Percentiles rank a stretch among this genome's conserved stretches.
Conservation (phyloP, 2,329 filamentous ascomycete genomes). For the Fusarium ambrosium region DNA sequence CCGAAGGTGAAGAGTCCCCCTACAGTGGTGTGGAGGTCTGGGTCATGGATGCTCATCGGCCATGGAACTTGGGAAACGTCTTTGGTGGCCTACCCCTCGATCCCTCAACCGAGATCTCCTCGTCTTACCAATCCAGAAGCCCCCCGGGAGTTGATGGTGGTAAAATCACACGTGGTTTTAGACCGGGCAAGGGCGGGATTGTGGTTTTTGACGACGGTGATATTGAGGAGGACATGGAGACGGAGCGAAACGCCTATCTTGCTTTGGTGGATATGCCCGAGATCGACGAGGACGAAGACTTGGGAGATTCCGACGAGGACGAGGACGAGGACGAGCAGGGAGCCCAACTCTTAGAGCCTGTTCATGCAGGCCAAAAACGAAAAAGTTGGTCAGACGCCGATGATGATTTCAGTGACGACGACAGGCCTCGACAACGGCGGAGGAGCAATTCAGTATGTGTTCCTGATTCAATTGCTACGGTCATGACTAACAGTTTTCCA, state of each 20-base stretch:
- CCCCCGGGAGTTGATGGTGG: conserved; percentile 79
- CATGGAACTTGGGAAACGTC: conserved; percentile 95
- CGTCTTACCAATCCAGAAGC: conserved; percentile 64
- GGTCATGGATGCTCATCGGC: conserved; percentile 90
- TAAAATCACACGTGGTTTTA: conserved; percentile 78
- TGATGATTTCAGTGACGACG: conserved; percentile 79
- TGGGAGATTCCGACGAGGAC: conserved; percentile 69
- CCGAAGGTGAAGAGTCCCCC: conserved; percentile 74
- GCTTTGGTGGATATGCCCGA: conserved; percentile 93
- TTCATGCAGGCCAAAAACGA: conserved; percentile 74
- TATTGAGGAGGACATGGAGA: conserved; percentile 83
- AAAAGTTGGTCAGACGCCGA: conserved; percentile 83
- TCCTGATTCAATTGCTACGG: neutral
- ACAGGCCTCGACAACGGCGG: conserved; percentile 82
- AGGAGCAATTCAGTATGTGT: conserved; percentile 86
- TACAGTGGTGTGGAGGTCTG: conserved; percentile 93
- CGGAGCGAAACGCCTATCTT: conserved; percentile 85
- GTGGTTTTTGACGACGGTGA: conserved; percentile 97
- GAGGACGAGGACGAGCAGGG: conserved; percentile 69
- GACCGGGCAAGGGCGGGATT: conserved; percentile 85
- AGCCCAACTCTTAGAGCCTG: conserved; percentile 51
- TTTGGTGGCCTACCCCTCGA: conserved; percentile 80
- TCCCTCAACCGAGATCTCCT: conserved; percentile 61
- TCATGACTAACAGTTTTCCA: conserved; percentile 50
- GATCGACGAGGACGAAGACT: conserved; percentile 78